phyloP scores from a whole-genome alignment of 2,329 filamentous ascomycete species.

The Nemania abortiva region DNA sequence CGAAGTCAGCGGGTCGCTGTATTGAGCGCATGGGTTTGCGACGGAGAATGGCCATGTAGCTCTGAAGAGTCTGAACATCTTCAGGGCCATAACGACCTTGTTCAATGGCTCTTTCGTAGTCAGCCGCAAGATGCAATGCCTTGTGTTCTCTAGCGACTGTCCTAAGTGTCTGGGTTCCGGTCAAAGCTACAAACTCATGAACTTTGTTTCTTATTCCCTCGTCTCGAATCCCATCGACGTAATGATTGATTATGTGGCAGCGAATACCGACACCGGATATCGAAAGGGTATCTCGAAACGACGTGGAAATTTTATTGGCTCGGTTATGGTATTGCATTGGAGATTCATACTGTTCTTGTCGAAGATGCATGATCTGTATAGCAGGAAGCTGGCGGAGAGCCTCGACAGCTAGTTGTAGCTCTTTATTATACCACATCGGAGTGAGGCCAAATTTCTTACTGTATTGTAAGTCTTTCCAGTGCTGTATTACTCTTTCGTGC shows the following conservation, averaged over 20 bases:
- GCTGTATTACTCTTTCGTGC: slow-evolving; percentile 53
- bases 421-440: slow-evolving; percentile 64
- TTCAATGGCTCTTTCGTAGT: slow-evolving; percentile 67
- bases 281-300: slow-evolving; percentile 50
- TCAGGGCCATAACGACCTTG: slow-evolving; percentile 60
- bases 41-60: slow-evolving; percentile 66
- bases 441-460: slow-evolving; percentile 58
- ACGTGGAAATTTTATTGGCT: slow-evolving; percentile 54
- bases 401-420: slow-evolving; percentile 62
- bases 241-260: slow-evolving; percentile 53
- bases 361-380: slow-evolving; percentile 65
- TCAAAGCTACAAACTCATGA: slow-evolving; percentile 49
- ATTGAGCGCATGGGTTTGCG: slow-evolving; percentile 50
- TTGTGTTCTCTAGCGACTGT: slow-evolving; percentile 64
- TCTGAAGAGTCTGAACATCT: slow-evolving; percentile 54
- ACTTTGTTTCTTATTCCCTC: slow-evolving; percentile 60
- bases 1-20: slow-evolving; percentile 42
- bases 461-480: slow-evolving; percentile 62
- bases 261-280: slow-evolving; percentile 33
- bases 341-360: slow-evolving; percentile 66
- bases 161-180: slow-evolving; percentile 52
- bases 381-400: slow-evolving; percentile 64
- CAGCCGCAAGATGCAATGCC: slow-evolving; percentile 65
- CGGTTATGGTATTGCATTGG: slow-evolving; percentile 63
- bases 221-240: slow-evolving; percentile 65